A percentile compares a stretch with the other conserved stretches of the same genome.
Evolutionary conservation across 176 grass and related monocot species (phyloP).

Genomic region (Avena sativa): DNA sequence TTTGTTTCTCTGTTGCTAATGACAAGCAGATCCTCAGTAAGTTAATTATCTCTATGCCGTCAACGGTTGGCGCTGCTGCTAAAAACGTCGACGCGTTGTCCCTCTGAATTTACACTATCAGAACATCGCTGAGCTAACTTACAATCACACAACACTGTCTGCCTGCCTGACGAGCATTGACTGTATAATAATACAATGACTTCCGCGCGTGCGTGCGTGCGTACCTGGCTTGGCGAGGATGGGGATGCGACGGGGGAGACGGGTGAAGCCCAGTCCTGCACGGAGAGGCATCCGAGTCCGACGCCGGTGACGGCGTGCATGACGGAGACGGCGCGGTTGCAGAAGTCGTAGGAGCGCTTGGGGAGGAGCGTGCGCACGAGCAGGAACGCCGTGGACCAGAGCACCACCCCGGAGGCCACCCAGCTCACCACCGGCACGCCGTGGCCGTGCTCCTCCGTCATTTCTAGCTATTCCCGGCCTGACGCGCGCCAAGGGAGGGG

Average conservation of each 20-base stretch:
- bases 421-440: slow-evolving; percentile 31
- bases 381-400: slow-evolving; percentile 71
- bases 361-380: slow-evolving; percentile 46
- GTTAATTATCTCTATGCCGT: not conserved
- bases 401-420: slow-evolving; percentile 48
- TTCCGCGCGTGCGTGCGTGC: not conserved
- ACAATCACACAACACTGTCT: not conserved
- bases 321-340: slow-evolving; percentile 64
- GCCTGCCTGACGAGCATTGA: not conserved
- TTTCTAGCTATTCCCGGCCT: no score
- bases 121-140: not conserved
- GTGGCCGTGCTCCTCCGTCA: no score
- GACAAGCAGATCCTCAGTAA: not conserved
- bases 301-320: slow-evolving; percentile 61
- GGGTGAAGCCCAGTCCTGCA: slow-evolving; percentile 58
- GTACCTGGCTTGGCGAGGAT: slow-evolving; percentile 61
- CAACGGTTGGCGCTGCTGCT: not conserved
- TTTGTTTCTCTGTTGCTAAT: not conserved
- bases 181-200: not conserved
- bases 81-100: not conserved
- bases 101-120: not conserved
- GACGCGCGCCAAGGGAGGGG: no score
- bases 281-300: slow-evolving; percentile 64
- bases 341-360: slow-evolving; percentile 65
- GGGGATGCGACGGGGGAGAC: slow-evolving; percentile 58